Evolutionary conservation across 2,329 filamentous ascomycete species (phyloP), one percentile per base, ranked within the genome.

Genomic region (Thelonectria discophora): DNA sequence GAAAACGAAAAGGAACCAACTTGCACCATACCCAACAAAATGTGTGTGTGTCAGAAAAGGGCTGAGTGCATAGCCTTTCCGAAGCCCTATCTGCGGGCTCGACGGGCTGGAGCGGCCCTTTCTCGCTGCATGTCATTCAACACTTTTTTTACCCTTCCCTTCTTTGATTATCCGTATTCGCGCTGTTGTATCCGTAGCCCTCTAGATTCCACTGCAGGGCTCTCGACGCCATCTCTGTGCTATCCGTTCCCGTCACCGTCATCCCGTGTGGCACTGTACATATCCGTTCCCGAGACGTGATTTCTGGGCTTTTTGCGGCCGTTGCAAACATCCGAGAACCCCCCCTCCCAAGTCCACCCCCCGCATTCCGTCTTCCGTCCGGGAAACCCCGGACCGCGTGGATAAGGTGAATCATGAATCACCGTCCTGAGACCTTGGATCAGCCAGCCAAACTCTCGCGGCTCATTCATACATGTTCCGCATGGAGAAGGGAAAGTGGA

Each of bases 111-210:
- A 24, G 60, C 62, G 59, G 64, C 60, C 60, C 48, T 62, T 62
- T 42, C 5, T 40, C 40, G 30, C 55, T 58, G 62, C 68, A 69
- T 54, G 51, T 60, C 51, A 63, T 61, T 50, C 55, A 60, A 51
- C 48, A 48, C 24, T 47, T 47, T 47, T 47, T n/a, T 45, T 45
- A 3, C 3, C 21, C 18, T 40, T 40, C 37, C 3, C 37, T 3
- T 11, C n/a, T n/a, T n/a, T n/a, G n/a, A n/a, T n/a, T n/a, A n/a
- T n/a, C n/a, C n/a, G n/a, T 24, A 24, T 24, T 24, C 21, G 21
- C 6, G 3, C 21, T 24, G 21, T 6, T 24, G 21, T 24, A 24
- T 24, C 21, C 21, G 21, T 24, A 24, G 3, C 21, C 21, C 21
- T 24, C 3, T 24, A 24, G 21, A 24, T 24, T 24, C 6, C 40